Base-by-base conservation (phyloP, 495 filamentous ascomycete genomes). In the Neurospora hispaniola region DNA sequence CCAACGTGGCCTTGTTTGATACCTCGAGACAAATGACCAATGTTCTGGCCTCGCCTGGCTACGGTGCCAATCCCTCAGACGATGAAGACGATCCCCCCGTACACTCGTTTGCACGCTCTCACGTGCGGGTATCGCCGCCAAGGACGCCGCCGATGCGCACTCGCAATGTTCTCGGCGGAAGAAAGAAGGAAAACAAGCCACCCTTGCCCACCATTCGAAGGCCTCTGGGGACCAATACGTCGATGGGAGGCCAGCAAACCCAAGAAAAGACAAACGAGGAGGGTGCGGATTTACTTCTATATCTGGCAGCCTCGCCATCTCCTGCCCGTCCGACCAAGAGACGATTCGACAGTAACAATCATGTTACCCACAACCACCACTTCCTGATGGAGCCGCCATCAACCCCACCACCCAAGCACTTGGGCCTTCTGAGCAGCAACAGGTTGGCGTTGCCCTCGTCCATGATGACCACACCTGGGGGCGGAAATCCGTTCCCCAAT, bases 301-400 rank as follows among this genome's bases (percentile, higher is more conserved):
- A 94, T 80, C 88, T 99, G 39, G 94, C 95, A 74, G 91, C 94
- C 42, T 98, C 96, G 23, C 96, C 96, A 1, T 97, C 94, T 0
- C 93, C 94, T 1, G 93, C 93, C 8, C 82, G 85, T 69, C 79
- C 79, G 71, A 70, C 80, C 71, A 79, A 73, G 70, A 35, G 54
- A 27, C 54, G 54, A 18, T 62, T 62, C 27, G 54, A 76, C 40
- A 74, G 35, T 31, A 71, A 71, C 72, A 72, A 71, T 62, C 54
- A 62, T 35, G 54, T 35, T 35, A 14, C 27, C 54, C 54, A 62
- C 54, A 62, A 35, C 27, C 54, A 62, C 54, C 54, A 62, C 23
- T 27, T 62, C 38, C 75, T 78, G 27, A 87, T 89, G 86, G 89
- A 92, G 71, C 90, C 92, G 9, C 94, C 94, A 0, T 94, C 93